Conservation (phyloP, 1,284 basidiomycete genomes). For the Heterobasidion parviporum region DNA sequence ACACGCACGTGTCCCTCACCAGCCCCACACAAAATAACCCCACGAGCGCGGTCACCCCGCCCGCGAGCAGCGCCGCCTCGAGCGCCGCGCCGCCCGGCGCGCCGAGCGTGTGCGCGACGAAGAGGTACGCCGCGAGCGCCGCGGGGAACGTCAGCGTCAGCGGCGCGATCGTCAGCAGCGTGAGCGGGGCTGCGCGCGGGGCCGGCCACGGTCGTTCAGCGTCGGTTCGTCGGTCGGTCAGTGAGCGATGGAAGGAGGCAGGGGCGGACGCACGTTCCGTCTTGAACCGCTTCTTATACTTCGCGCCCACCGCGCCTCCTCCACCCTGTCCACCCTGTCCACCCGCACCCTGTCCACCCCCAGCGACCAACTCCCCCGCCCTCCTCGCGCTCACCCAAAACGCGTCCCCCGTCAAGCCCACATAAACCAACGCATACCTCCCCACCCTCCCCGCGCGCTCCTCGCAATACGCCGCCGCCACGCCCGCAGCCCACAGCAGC, state of each 20-base stretch:
- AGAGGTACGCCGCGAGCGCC: conserved; percentile 77
- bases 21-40: conserved; percentile 79
- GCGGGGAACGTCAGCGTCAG: conserved; percentile 76
- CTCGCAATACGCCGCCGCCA: conserved; percentile 49
- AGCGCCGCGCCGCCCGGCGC: conserved; percentile 72
- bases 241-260: background rate
- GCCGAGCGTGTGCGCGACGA: conserved; percentile 77
- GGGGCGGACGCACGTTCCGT: conserved; percentile 45
- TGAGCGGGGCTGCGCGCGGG: conserved; percentile 60
- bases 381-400: conserved; percentile 76
- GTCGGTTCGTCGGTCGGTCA: background rate
- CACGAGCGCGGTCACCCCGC: conserved; percentile 73
- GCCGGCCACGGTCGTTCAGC: no score
- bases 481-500: conserved; percentile 28
- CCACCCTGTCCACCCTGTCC: no score
- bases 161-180: conserved; percentile 74
- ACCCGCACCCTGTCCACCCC: conserved; percentile 9
- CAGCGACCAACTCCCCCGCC: conserved; percentile 48
- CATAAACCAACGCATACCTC: conserved; percentile 78
- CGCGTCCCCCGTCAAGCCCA: conserved; percentile 78
- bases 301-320: conserved; percentile 17
- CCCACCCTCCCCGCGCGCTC: conserved; percentile 68
- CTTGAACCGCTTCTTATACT: conserved; percentile 40
- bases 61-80: conserved; percentile 70
- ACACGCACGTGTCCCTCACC: conserved; percentile 74